Base-by-base conservation (phyloP, 2,329 filamentous ascomycete genomes). In the Colletotrichum sp. region DNA sequence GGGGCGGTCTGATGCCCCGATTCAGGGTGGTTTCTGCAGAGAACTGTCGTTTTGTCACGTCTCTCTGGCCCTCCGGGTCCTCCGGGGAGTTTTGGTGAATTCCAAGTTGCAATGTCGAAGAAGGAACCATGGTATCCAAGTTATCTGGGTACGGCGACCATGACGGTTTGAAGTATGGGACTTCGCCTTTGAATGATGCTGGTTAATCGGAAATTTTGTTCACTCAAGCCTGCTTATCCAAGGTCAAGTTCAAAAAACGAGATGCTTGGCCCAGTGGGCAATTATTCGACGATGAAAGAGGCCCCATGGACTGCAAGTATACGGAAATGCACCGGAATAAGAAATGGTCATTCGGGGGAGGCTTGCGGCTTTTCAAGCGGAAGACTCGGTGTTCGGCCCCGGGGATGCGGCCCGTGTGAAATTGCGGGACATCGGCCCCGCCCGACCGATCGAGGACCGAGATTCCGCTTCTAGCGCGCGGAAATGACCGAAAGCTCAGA, bases 271-370 rank as follows among this genome's bases (percentile, higher is more conserved):
- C 3, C 8, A 43, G 36, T 18, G 8, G 1, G 9, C 15, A 5
- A 18, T 11, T 18, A 16, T 18, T 5, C 36, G 36, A 43, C 4
- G 16, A 24, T 24, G 24, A 24, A 24, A 24, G 24, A 24, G 24
- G 16, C 16, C 8, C 2, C 33, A 0, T 18, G 36, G 16, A 3
- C 16, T 18, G 4, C 36, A 21, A 47, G 13, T 7, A 7, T 13
- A 2, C n/a, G 11, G 43, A 21, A 24, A 51, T n/a, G 11, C 1
- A 51, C 3, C 43, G 43, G n/a, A 51, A 1, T 3, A 21, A 1
- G 1, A 2, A 8, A 51, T 21, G n/a, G 0, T 6, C n/a, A 13
- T 13, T 1, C 3, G 43, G 43, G 2, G 43, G 1, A 51, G 2
- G 43, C 43, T 21, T 21, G 2, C 43, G 43, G 11, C 21, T 51